Conservation (phyloP, 352 stramenopile genomes). For the Salisapilia sapeloensis region DNA sequence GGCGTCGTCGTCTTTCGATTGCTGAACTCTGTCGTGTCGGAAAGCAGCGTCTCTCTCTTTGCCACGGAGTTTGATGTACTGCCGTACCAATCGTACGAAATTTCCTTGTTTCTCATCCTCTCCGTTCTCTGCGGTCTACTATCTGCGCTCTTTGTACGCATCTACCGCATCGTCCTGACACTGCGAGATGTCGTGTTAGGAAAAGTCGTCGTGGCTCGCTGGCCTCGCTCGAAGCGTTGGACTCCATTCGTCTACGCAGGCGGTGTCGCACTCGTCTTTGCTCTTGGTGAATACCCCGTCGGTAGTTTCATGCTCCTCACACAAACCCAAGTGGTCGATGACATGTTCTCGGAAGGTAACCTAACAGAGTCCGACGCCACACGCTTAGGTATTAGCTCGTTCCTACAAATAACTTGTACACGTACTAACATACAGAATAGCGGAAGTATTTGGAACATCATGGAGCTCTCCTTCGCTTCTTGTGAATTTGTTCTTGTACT, state of each 20-base stretch:
- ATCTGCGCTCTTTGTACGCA: slow-evolving; percentile 58
- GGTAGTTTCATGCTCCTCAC: slow-evolving; percentile 70
- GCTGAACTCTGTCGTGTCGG: slow-evolving; percentile 40
- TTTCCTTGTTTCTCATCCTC: slow-evolving; percentile 62
- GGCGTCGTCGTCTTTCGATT: slow-evolving; percentile 71
- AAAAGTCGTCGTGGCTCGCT: slow-evolving; percentile 10
- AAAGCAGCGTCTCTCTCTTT: slow-evolving; percentile 54
- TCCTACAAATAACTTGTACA: too few relatives aligned
- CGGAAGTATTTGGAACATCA: slow-evolving; percentile 19
- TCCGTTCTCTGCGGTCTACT: slow-evolving; percentile 71
- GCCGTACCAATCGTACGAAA: slow-evolving; percentile 59
- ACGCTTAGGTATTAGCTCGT: slow-evolving; percentile 9
- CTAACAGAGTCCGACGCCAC: slow-evolving; percentile 16
- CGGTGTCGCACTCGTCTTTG: slow-evolving; percentile 42
- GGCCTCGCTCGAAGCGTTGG: slow-evolving; percentile 6
- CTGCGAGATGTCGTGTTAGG: slow-evolving; percentile 24
- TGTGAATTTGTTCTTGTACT: slow-evolving; percentile 52
- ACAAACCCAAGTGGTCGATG: slow-evolving; percentile 65
- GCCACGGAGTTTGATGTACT: slow-evolving; percentile 57
- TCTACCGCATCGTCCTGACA: slow-evolving; percentile 28
- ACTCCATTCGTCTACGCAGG: slow-evolving; percentile 54
- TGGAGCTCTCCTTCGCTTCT: slow-evolving; percentile 44
- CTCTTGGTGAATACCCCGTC: slow-evolving; percentile 48
- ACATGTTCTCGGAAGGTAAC: slow-evolving; percentile 68
- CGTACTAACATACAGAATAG: too few relatives aligned